Evolutionary conservation across 2,329 filamentous ascomycete species (phyloP).

Genomic region (Shiraia sp.): DNA sequence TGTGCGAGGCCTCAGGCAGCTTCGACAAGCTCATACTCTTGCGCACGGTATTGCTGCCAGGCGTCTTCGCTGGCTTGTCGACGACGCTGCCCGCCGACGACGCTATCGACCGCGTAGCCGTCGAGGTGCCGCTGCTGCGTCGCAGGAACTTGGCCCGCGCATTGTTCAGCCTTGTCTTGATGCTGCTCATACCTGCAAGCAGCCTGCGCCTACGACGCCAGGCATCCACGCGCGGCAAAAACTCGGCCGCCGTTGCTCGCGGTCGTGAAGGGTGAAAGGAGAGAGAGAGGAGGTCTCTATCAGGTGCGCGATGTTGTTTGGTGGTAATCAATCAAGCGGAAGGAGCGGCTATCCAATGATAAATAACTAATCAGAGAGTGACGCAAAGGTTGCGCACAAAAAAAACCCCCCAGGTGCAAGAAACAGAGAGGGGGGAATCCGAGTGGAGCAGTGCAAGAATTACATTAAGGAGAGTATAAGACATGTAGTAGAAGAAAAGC

Average conservation of each 20-base stretch:
- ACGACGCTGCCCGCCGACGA: constrained; percentile 35
- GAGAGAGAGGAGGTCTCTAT: constrained; percentile 4
- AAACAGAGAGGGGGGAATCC: too few relatives aligned
- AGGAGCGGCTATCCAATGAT: too few relatives aligned
- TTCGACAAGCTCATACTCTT: constrained; percentile 38
- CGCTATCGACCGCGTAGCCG: constrained; percentile 22
- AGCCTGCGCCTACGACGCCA: constrained; percentile 19
- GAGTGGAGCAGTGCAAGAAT: too few relatives aligned
- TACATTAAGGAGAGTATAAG: too few relatives aligned
- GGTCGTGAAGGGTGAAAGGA: not conserved
- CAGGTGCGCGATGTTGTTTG: constrained; percentile 2
- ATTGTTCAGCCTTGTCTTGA: constrained; percentile 39
- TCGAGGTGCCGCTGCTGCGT: constrained; percentile 32
- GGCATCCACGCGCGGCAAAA: constrained; percentile 19
- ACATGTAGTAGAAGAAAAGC: too few relatives aligned
- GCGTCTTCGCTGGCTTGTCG: constrained; percentile 5
- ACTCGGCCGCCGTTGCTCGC: not conserved
- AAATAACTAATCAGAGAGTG: too few relatives aligned
- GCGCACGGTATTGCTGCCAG: constrained; percentile 19
- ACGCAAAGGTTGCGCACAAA: too few relatives aligned
- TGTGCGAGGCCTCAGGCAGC: constrained; percentile 27
- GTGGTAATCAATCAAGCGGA: too few relatives aligned
- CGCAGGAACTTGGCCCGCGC: constrained; percentile 36
- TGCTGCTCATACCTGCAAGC: constrained; percentile 37
- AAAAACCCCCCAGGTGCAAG: too few relatives aligned